A percentile compares a stretch with the other conserved stretches of the same genome.
phyloP scores from a whole-genome alignment of 371 early-diverging fungal genomes.

The Rhizopus delemar region DNA sequence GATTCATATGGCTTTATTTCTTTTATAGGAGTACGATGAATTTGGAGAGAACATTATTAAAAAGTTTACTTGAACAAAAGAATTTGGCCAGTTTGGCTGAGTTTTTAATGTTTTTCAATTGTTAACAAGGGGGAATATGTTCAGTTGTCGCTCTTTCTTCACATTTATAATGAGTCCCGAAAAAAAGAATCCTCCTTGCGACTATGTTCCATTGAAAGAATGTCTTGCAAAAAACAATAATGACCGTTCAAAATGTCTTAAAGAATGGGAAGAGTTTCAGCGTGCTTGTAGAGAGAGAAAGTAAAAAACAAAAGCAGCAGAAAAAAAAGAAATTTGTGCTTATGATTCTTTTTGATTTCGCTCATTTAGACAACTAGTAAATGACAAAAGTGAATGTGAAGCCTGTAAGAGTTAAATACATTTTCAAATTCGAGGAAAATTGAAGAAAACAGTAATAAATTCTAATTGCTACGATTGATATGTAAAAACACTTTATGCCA shows the following conservation, averaged over 20 bases:
- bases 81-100: too few relatives aligned
- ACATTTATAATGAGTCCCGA: constrained; percentile 8
- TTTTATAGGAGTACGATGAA: too few relatives aligned
- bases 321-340: background rate
- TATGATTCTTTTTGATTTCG: background rate
- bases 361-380: constrained; percentile 7
- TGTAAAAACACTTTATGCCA: too few relatives aligned
- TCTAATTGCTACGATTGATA: too few relatives aligned
- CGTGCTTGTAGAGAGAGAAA: constrained; percentile 49
- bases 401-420: constrained; percentile 20
- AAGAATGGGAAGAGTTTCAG: constrained; percentile 68
- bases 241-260: constrained; percentile 58
- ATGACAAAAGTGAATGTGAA: constrained; percentile 24
- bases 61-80: too few relatives aligned
- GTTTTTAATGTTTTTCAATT: too few relatives aligned
- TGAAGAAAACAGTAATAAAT: too few relatives aligned
- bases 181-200: constrained; percentile 39
- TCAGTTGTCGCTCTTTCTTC: too few relatives aligned
- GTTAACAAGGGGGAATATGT: too few relatives aligned
- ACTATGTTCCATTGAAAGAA: constrained; percentile 55
- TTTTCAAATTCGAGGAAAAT: too few relatives aligned
- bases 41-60: too few relatives aligned
- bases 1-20: too few relatives aligned
- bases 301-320: constrained; percentile 9
- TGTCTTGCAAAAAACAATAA: constrained; percentile 59